These are phyloP conservation scores for Silene noctiflora DNA, from an alignment of 179 eudicot species.

Conservation along the genomic window DNA sequence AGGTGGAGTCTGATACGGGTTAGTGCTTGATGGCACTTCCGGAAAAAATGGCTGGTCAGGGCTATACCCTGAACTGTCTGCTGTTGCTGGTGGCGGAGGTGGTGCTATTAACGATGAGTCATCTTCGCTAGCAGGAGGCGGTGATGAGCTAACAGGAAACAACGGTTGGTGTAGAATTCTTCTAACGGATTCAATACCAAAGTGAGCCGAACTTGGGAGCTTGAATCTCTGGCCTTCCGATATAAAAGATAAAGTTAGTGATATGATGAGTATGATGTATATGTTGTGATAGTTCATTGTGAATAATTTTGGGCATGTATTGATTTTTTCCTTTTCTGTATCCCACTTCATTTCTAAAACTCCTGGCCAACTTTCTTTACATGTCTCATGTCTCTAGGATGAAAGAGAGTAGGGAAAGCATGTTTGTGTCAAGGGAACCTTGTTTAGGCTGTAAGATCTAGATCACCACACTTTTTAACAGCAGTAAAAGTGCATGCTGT, in stretches of 20 bases:
- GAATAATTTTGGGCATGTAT: conserved; percentile 18
- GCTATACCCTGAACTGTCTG: conserved; percentile 31
- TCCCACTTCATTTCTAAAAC: conserved; percentile 36
- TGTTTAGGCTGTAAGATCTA: conserved; percentile 28
- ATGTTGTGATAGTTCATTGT: conserved; percentile 42
- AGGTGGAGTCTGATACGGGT: conserved; percentile 39
- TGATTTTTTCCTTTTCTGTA: conserved; percentile 20
- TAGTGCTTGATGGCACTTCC: conserved; percentile 37
- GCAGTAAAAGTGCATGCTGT: conserved; percentile 7
- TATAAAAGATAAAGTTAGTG: conserved; percentile 25
- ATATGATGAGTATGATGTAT: conserved; percentile 29
- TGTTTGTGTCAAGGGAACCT: conserved; percentile 22
- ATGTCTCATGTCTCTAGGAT: conserved; percentile 13
- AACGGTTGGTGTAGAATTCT: conserved; percentile 73
- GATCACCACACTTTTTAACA: conserved; percentile 23
- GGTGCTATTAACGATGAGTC: conserved; percentile 35
- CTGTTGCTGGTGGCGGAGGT: conserved; percentile 33
- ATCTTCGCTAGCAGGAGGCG: conserved; percentile 24
- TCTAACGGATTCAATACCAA: conserved; percentile 29
- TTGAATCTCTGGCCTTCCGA: conserved; percentile 19
- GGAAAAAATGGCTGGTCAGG: conserved; percentile 49
- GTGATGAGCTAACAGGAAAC: conserved; percentile 35
- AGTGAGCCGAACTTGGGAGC: conserved; percentile 23
- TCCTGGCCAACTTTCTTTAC: background rate
- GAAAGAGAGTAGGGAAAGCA: conserved; percentile 8